A percentile compares a stretch with the other conserved stretches of the same genome.
These are phyloP conservation scores for Fusarium xyrophilum DNA, from an alignment of 2,329 filamentous ascomycete species.

Conservation along the genomic window DNA sequence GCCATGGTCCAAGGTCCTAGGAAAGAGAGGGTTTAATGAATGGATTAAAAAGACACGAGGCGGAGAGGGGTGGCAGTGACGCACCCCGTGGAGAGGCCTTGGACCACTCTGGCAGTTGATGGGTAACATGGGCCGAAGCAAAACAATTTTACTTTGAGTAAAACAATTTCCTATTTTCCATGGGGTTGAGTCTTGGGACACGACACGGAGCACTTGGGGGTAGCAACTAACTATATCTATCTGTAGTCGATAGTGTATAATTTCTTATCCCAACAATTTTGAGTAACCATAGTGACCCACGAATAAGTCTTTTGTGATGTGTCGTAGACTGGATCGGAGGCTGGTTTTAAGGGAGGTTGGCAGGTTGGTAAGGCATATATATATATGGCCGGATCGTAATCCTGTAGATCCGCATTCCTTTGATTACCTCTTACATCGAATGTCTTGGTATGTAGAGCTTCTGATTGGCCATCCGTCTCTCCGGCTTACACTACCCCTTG, in stretches of 20 bases:
- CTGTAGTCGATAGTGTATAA: slow-evolving; percentile 50
- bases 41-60: slow-evolving; percentile 9
- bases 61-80: slow-evolving; percentile 24
- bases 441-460: neutral
- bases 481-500: neutral
- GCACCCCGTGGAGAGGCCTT: slow-evolving; percentile 36
- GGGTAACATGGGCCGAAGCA: slow-evolving; percentile 30
- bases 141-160: slow-evolving; percentile 36
- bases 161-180: slow-evolving; percentile 31
- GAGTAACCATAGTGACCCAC: neutral
- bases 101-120: slow-evolving; percentile 38
- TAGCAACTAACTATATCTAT: slow-evolving; percentile 42
- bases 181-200: slow-evolving; percentile 36
- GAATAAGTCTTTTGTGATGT: neutral
- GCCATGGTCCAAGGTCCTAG: slow-evolving; percentile 35
- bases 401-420: slow-evolving; percentile 4
- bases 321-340: neutral
- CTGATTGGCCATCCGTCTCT: slow-evolving; percentile 15
- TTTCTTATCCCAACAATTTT: slow-evolving; percentile 39
- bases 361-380: neutral
- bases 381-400: neutral
- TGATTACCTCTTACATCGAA: slow-evolving; percentile 27
- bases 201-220: slow-evolving; percentile 37
- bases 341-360: slow-evolving; percentile 4
- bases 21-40: slow-evolving; percentile 11